Conservation (phyloP, 768 basidiomycete genomes). For the Russula olivacea region DNA sequence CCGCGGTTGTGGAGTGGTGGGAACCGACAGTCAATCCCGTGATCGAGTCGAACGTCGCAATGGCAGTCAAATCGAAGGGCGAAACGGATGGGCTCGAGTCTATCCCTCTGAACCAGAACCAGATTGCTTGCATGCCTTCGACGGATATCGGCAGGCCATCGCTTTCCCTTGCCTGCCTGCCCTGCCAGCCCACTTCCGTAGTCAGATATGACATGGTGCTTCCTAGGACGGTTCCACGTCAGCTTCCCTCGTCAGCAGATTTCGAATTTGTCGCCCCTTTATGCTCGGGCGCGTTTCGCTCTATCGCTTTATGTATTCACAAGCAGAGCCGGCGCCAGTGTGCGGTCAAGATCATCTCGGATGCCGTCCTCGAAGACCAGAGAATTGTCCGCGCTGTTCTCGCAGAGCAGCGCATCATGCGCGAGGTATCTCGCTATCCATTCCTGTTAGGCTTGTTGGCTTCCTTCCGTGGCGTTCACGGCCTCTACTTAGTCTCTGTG, state of each 20-base stretch:
- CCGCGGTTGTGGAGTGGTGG: constrained; percentile 8
- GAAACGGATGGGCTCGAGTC: not conserved
- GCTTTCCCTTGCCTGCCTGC: not conserved
- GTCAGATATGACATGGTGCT: not conserved
- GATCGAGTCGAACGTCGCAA: not conserved
- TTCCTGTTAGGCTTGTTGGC: constrained; percentile 27
- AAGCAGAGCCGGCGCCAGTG: constrained; percentile 16
- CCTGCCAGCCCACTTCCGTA: not conserved
- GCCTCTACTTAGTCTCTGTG: constrained; percentile 29
- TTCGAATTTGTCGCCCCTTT: constrained; percentile 11
- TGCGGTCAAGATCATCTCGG: constrained; percentile 27
- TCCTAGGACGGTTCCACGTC: not conserved
- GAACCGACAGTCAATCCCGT: not conserved
- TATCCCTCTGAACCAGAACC: not conserved
- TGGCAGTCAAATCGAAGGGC: not conserved
- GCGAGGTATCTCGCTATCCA: constrained; percentile 17
- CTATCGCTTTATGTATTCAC: constrained; percentile 26
- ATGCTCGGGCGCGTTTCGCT: constrained; percentile 18
- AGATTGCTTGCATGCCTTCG: not conserved
- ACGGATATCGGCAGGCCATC: not conserved
- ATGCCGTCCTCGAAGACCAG: constrained; percentile 10
- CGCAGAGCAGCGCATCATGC: constrained; percentile 10
- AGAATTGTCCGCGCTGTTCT: constrained; percentile 5
- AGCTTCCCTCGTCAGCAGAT: constrained; percentile 12
- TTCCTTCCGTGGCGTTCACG: constrained; percentile 25